Conservation (phyloP, 495 filamentous ascomycete genomes). For the Polyplosphaeria fusca region DNA sequence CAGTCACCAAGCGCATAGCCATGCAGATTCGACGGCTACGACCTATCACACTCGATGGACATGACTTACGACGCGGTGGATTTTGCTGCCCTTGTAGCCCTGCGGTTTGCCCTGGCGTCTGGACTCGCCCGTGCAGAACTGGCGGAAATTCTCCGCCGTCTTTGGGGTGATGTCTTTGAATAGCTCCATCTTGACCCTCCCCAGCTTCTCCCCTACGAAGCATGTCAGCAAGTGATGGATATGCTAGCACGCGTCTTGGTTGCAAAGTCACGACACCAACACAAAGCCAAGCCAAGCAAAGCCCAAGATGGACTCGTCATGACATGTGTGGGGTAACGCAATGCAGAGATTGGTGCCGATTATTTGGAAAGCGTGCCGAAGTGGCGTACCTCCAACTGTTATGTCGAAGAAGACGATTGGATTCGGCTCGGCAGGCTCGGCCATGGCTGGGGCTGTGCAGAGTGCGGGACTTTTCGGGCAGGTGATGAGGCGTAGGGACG, state of each 20-base stretch:
- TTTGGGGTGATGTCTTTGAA: constrained; percentile 79
- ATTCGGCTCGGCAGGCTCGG: constrained; percentile 41
- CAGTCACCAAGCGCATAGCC: no score
- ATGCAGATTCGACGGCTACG: no score
- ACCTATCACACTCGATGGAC: no score
- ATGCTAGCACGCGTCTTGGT: neutral
- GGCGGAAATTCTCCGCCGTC: constrained; percentile 95
- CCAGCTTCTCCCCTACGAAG: constrained; percentile 74
- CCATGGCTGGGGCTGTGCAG: constrained; percentile 34
- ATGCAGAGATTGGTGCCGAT: neutral
- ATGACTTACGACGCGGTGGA: constrained; percentile 90
- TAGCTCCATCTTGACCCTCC: constrained; percentile 90
- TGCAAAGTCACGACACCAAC: neutral
- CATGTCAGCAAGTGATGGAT: neutral
- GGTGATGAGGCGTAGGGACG: no score
- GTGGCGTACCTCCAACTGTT: constrained; percentile 74
- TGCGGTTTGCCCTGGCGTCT: constrained; percentile 72
- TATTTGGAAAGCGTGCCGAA: constrained; percentile 5
- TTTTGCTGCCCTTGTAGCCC: constrained; percentile 91
- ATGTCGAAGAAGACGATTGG: constrained; percentile 91
- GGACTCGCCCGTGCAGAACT: constrained; percentile 92
- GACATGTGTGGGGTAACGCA: neutral
- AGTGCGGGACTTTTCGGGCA: no score
- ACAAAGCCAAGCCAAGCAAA: no score
- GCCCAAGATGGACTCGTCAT: neutral